phyloP scores from a whole-genome alignment of 2,329 filamentous ascomycete species.

The Cladorrhinum sp. region DNA sequence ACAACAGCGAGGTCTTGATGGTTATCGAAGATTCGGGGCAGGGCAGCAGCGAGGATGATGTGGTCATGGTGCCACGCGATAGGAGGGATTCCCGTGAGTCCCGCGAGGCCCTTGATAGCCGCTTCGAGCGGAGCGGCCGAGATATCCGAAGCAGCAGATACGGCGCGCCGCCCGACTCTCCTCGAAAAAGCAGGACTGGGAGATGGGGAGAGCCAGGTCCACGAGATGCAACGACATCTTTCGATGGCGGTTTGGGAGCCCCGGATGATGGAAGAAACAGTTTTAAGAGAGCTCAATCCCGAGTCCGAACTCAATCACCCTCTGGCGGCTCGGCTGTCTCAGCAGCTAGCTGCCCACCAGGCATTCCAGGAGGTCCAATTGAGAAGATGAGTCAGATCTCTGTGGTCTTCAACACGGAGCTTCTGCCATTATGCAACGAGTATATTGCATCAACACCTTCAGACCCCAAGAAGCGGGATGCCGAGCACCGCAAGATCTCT shows the following conservation, averaged over 20 bases:
- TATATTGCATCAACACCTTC: slow-evolving; percentile 61
- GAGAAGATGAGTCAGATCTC: slow-evolving; percentile 67
- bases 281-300: slow-evolving; percentile 31
- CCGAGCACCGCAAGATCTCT: slow-evolving; percentile 71
- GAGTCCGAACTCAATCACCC: slow-evolving; percentile 28
- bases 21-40: slow-evolving; percentile 45
- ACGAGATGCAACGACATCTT: slow-evolving; percentile 43
- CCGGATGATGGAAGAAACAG: slow-evolving; percentile 33
- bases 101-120: slow-evolving; percentile 34
- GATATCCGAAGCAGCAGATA: neutral
- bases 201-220: slow-evolving; percentile 34
- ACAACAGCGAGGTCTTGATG: slow-evolving; percentile 59
- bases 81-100: slow-evolving; percentile 42
- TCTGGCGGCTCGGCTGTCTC: slow-evolving; percentile 29
- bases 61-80: slow-evolving; percentile 40
- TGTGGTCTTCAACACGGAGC: slow-evolving; percentile 59
- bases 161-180: neutral
- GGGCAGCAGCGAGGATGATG: slow-evolving; percentile 35
- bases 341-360: slow-evolving; percentile 26
- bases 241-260: slow-evolving; percentile 38
- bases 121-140: slow-evolving; percentile 37
- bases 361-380: slow-evolving; percentile 42
- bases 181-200: slow-evolving; percentile 9
- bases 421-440: slow-evolving; percentile 62
- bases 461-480: slow-evolving; percentile 64